Evolutionary conservation across 116 monocot species (phyloP), one percentile per base, ranked within the genome.

Genomic region (Cymodocea nodosa): DNA sequence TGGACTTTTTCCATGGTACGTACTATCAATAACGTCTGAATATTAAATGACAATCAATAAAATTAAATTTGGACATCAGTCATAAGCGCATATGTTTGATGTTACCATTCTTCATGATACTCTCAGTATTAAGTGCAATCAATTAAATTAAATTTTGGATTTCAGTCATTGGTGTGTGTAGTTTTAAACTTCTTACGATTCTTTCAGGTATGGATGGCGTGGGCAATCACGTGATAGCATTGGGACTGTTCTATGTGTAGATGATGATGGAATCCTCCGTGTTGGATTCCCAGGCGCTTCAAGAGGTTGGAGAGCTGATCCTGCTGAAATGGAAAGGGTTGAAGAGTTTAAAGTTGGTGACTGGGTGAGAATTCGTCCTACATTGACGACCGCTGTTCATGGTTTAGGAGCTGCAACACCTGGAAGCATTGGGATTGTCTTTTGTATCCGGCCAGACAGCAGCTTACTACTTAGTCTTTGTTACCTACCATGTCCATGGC

Each of bases 221-320:
- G 85, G 88, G 69, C 88, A 84, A 68, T 91, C 97, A 72, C 83
- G 89, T 60, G 97, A 98, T 73, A 98, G 97, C 71, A 88, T 98
- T 68, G 97, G 97, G 23, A 98, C 97, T 60, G 97, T 98, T 61
- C 97, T 98, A 10, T 98, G 97, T 79, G 91, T 98, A 55, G 91
- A 98, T 80, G 97, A 98, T 82, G 97, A 98, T 80, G 97, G 97
- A 68, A 88, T 88, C 65, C 73, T 98, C 34, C 73, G 88, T 57
- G 88, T 98, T 70, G 97, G 97, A 51, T 98, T 98, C 72, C 97
- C 97, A 63, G 88, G 92, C 63, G 97, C 97, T 68, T 98, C 97
- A 24, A 85, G 97, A 63, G 97, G 97, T 54, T 98, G 97, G 97
- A 85, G 97, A 78, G 97, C 92, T 64, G 97, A 98, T 82, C 97